Conservation (phyloP, 2,329 filamentous ascomycete genomes). For the Aspergillus sp. region DNA sequence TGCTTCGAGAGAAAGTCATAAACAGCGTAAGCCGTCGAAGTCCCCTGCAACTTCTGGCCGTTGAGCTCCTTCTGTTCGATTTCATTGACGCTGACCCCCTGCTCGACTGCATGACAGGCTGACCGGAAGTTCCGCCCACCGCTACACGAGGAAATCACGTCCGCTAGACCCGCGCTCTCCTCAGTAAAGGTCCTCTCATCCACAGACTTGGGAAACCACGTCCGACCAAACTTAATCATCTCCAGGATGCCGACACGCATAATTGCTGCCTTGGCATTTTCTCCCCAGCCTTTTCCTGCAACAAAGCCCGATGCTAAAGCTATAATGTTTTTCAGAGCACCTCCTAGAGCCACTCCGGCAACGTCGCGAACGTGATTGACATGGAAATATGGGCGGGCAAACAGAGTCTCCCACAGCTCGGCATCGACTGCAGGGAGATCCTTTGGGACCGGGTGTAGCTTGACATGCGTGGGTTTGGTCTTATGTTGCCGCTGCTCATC, state of each 20-base stretch:
- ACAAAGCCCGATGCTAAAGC: slow-evolving; percentile 89
- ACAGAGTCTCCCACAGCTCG: slow-evolving; percentile 74
- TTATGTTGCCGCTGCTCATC: slow-evolving; percentile 61
- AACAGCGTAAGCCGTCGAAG: slow-evolving; percentile 17
- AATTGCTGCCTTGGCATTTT: slow-evolving; percentile 91
- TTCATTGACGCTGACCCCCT: slow-evolving; percentile 19
- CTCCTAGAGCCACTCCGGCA: slow-evolving; percentile 58
- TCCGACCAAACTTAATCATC: slow-evolving; percentile 81
- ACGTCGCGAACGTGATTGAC: slow-evolving; percentile 79
- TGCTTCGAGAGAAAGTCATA: slow-evolving; percentile 17
- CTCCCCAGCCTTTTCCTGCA: slow-evolving; percentile 87
- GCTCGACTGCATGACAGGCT: slow-evolving; percentile 19
- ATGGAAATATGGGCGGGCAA: slow-evolving; percentile 92
- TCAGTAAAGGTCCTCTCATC: slow-evolving; percentile 21
- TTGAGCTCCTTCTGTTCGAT: slow-evolving; percentile 22
- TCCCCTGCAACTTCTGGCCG: slow-evolving; percentile 21
- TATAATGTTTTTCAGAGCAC: slow-evolving; percentile 91
- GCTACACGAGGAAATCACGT: slow-evolving; percentile 19
- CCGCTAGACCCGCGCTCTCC: slow-evolving; percentile 28
- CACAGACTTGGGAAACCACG: slow-evolving; percentile 21
- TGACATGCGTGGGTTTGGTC: slow-evolving; percentile 62
- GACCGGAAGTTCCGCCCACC: slow-evolving; percentile 21
- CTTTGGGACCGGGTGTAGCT: slow-evolving; percentile 69
- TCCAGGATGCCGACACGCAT: slow-evolving; percentile 91
- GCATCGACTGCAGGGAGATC: slow-evolving; percentile 83